Evolutionary conservation across 495 filamentous ascomycete species (phyloP).

Genomic region (Gamarada debralockiae): DNA sequence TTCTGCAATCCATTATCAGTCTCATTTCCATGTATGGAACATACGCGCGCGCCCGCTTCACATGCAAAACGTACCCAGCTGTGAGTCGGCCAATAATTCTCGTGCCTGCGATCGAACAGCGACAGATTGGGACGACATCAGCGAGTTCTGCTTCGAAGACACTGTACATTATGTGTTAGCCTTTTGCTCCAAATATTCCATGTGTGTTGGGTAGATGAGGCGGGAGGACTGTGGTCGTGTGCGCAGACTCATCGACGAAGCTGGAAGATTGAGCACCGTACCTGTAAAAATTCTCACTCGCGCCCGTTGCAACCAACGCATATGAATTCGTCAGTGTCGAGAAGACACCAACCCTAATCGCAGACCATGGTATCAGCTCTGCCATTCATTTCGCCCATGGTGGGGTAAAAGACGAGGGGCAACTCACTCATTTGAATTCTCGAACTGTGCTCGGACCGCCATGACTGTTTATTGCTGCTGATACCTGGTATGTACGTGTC

Average conservation of each 20-base stretch:
- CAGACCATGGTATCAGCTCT: not conserved
- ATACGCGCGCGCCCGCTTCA: no score
- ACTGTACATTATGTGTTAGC: slow-evolving; percentile 28
- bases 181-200: no score
- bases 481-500: no score
- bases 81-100: slow-evolving; percentile 93
- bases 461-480: slow-evolving; percentile 37
- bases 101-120: slow-evolving; percentile 95
- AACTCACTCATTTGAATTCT: slow-evolving; percentile 96
- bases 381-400: slow-evolving; percentile 1
- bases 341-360: slow-evolving; percentile 86
- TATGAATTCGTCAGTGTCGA: slow-evolving; percentile 94
- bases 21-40: not conserved
- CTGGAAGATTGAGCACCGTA: slow-evolving; percentile 22
- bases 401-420: slow-evolving; percentile 13
- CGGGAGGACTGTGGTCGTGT: not conserved
- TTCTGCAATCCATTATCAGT: slow-evolving; percentile 46
- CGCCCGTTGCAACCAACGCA: slow-evolving; percentile 86
- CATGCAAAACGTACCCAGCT: slow-evolving; percentile 64
- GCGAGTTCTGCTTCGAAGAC: slow-evolving; percentile 96
- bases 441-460: slow-evolving; percentile 88
- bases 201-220: no score
- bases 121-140: slow-evolving; percentile 96
- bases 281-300: slow-evolving; percentile 98
- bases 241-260: not conserved